A percentile compares a stretch with the other conserved stretches of the same genome.
Evolutionary conservation across 371 early-diverging fungal genomes (phyloP).

Genomic region (Capniomyces stellatus): DNA sequence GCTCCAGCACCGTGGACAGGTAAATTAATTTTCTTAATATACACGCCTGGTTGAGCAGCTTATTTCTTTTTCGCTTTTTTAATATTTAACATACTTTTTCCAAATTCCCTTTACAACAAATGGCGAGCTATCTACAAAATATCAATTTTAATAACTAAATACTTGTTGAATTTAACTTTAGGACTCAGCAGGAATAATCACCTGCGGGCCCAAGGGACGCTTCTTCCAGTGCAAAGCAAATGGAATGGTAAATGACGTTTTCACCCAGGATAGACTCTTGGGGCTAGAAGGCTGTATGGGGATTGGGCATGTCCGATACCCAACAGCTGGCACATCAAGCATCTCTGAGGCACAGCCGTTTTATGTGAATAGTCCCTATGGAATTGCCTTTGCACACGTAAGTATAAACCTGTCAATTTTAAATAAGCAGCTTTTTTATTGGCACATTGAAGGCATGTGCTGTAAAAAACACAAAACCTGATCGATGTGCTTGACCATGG

Average conservation of each 20-base stretch:
- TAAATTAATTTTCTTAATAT: constrained; percentile 18
- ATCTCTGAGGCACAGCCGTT: constrained; percentile 94
- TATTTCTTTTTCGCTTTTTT: background rate
- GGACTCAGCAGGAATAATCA: constrained; percentile 97
- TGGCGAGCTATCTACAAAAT: no score
- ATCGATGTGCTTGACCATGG: no score
- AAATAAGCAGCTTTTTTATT: constrained; percentile 4
- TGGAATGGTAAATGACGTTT: constrained; percentile 95
- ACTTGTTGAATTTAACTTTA: no score
- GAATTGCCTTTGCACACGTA: constrained; percentile 81
- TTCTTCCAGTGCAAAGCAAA: constrained; percentile 94
- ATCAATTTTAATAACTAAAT: no score
- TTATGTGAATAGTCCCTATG: constrained; percentile 96
- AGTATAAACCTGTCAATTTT: background rate
- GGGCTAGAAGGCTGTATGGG: constrained; percentile 74
- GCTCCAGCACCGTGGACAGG: constrained; percentile 95
- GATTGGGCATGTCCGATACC: constrained; percentile 93
- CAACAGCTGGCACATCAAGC: constrained; percentile 88
- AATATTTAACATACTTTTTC: background rate
- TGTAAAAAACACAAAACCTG: background rate
- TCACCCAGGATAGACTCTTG: constrained; percentile 53
- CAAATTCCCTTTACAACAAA: no score
- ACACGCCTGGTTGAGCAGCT: no score
- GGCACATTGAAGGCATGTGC: background rate
- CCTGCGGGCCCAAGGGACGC: constrained; percentile 87